Percentiles rank a stretch among this genome's conserved stretches.
These are phyloP conservation scores for Hawksworthiomyces lignivorus DNA, from an alignment of 2,329 filamentous ascomycete species.

Conservation along the genomic window DNA sequence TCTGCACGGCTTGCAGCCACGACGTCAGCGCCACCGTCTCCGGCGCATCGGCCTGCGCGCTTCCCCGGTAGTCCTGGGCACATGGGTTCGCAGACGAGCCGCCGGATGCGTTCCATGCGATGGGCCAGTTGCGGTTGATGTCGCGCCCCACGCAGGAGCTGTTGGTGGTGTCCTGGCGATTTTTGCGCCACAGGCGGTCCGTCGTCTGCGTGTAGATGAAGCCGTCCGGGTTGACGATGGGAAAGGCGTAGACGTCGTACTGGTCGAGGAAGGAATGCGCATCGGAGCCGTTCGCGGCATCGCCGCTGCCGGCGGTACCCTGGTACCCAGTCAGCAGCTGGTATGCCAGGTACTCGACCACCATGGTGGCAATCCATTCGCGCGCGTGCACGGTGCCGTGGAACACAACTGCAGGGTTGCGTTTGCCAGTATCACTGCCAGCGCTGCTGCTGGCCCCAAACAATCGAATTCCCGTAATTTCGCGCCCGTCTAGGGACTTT, in stretches of 20 bases:
- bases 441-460: conserved; percentile 38
- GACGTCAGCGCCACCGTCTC: conserved; percentile 42
- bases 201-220: conserved; percentile 51
- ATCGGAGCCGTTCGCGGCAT: conserved; percentile 25
- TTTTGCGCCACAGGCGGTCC: conserved; percentile 56
- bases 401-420: conserved; percentile 43
- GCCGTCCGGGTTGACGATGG: conserved; percentile 55
- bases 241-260: conserved; percentile 60
- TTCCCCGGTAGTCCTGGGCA: conserved; percentile 32
- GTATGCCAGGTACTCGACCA: conserved; percentile 46
- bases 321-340: conserved; percentile 39
- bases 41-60: conserved; percentile 32
- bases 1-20: conserved; percentile 25
- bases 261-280: conserved; percentile 44
- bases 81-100: conserved; percentile 39
- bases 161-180: conserved; percentile 42
- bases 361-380: conserved; percentile 53
- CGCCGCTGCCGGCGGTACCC: conserved; percentile 1
- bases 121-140: conserved; percentile 45
- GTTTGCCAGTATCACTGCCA: conserved; percentile 8
- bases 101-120: conserved; percentile 34
- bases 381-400: conserved; percentile 53
- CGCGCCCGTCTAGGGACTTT: conserved; percentile 34
- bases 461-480: conserved; percentile 54
- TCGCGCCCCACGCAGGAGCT: conserved; percentile 45